These are phyloP conservation scores for Pseudonitzschia multistriata DNA, from an alignment of 108 stramenopile genomes.

Conservation along the genomic window DNA sequence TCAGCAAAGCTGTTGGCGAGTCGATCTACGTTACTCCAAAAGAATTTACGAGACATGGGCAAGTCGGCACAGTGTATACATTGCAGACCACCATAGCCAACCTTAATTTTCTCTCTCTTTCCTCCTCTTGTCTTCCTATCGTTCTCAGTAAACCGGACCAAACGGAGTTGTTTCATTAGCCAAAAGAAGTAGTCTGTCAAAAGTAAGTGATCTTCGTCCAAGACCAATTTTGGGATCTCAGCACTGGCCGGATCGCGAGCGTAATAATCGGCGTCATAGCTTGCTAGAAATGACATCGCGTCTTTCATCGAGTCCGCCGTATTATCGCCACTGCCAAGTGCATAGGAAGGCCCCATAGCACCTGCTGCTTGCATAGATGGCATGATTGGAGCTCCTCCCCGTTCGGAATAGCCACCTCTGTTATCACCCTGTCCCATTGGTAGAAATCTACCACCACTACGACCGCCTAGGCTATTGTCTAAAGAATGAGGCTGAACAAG, in stretches of 20 bases:
- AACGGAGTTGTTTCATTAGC: constrained; percentile 81
- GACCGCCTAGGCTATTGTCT: background rate
- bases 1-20: constrained; percentile 89
- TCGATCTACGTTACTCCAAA: constrained; percentile 86
- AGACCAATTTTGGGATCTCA: constrained; percentile 33
- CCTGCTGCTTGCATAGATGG: constrained; percentile 1
- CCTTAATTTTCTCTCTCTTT: constrained; percentile 76
- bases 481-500: background rate
- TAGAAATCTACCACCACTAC: background rate
- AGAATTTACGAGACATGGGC: constrained; percentile 79
- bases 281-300: constrained; percentile 13
- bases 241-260: constrained; percentile 17
- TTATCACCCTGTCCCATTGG: constrained; percentile 1
- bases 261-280: constrained; percentile 26
- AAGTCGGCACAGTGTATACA: constrained; percentile 73
- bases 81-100: constrained; percentile 86
- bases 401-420: background rate
- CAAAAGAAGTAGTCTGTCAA: constrained; percentile 86
- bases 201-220: constrained; percentile 59
- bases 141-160: constrained; percentile 78
- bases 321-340: background rate
- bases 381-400: constrained; percentile 10
- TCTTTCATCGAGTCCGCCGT: constrained; percentile 3
- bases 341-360: background rate
- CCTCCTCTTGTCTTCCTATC: constrained; percentile 90